A percentile compares a stretch with the other conserved stretches of the same genome.
Evolutionary conservation across 495 filamentous ascomycete species (phyloP).

Genomic region (Parathielavia hyrcaniae): DNA sequence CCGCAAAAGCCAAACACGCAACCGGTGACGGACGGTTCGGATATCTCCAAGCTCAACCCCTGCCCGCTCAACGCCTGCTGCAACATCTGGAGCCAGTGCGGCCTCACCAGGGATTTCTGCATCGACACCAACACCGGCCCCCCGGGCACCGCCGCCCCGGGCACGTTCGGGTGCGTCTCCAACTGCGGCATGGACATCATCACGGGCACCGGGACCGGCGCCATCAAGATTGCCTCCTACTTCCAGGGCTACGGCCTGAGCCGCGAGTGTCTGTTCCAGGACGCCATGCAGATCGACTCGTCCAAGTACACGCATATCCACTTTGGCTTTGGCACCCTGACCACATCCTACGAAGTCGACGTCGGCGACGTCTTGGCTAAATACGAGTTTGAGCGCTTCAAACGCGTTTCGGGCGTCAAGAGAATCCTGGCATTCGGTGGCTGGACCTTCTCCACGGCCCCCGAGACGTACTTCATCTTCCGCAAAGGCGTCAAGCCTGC

Average conservation of each 20-base stretch:
- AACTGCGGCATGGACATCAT: constrained; percentile 44
- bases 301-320: constrained; percentile 30
- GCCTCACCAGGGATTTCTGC: constrained; percentile 46
- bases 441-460: constrained; percentile 29
- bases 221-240: constrained; percentile 27
- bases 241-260: constrained; percentile 28
- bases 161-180: constrained; percentile 43
- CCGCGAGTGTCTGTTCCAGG: constrained; percentile 26
- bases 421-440: constrained; percentile 37
- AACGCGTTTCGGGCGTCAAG: constrained; percentile 23
- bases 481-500: constrained; percentile 20
- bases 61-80: constrained; percentile 37
- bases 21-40: constrained; percentile 11
- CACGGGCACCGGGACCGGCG: constrained; percentile 3
- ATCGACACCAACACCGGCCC: constrained; percentile 29
- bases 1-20: constrained; percentile 38
- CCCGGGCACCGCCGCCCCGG: constrained; percentile 34
- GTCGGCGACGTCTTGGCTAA: constrained; percentile 1
- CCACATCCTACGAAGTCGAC: constrained; percentile 11
- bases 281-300: constrained; percentile 22
- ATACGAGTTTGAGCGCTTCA: constrained; percentile 26
- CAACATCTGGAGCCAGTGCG: constrained; percentile 45
- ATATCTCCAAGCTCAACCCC: constrained; percentile 29
- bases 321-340: constrained; percentile 28
- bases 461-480: constrained; percentile 20